Evolutionary conservation across 768 basidiomycete species (phyloP), one percentile per base, ranked within the genome.

Genomic region (Rossbeevera mucosa): DNA sequence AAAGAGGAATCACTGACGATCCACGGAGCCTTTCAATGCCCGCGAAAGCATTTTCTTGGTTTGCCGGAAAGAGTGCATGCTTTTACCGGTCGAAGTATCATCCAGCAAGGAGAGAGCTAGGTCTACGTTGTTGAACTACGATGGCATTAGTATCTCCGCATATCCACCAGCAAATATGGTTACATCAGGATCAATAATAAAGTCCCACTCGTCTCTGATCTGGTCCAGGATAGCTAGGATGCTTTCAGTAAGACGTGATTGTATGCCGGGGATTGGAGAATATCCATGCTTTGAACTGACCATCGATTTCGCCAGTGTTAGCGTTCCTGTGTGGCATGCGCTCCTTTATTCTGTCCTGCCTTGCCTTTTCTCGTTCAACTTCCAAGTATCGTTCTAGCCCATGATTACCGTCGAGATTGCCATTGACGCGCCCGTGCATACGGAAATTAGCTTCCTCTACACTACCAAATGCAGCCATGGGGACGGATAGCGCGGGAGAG

Each of bases 111-210:
- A 86, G 14, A 99, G 79, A 4, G 96, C 94, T 31, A 98, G 77
- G 62, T 94, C 88, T 29, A 96, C 94, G 44, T 88, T 88, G 66
- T 96, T 95, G 72, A 98, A 99, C 86, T 94, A 61, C 30, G 25
- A 55, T 36, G 28, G 40, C 41, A 59, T 49, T 33, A 56, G 31
- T 46, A 50, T 49, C 38, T 38, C 48, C 40, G 55, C 22, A 43
- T 38, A 33, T 46, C 7, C 18, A 7, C 29, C 18, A 20, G 44
- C 16, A 24, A 18, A 45, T 41, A 38, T 48, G 60, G 80, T 72
- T 67, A 91, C 91, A 68, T 91, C 86, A 31, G 86, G 80, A 55
- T 91, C 81, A 50, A 86, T 82, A 28, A 93, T 85, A 62, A 91
- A 86, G 60, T 90, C 88, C 93, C 93, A 96, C 50, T 88, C 91